phyloP scores from a whole-genome alignment of 805 yeast genomes.

The Kregervanrija pseudodelftensis region DNA sequence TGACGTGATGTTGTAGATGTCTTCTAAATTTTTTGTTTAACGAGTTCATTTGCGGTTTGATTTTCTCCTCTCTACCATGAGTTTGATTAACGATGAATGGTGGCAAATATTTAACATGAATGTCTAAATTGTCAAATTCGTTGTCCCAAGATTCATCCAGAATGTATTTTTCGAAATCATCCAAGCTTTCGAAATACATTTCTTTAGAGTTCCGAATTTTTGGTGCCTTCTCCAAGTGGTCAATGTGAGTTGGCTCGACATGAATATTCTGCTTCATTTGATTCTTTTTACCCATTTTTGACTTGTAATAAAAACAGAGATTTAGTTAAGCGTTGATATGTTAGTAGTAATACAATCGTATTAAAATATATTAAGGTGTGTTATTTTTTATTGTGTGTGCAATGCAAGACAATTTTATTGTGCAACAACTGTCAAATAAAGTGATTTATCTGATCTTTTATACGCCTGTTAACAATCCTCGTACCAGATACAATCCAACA shows the following conservation, averaged over 20 bases:
- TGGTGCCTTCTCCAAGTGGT: constrained; percentile 24
- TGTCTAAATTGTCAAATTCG: constrained; percentile 63
- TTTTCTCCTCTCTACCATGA: constrained; percentile 63
- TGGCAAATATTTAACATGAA: constrained; percentile 61
- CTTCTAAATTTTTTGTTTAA: constrained; percentile 66
- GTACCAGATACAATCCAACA: too few species aligned
- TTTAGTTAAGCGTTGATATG: too few species aligned
- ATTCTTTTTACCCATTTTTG: constrained; percentile 19
- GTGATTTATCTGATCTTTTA: too few species aligned
- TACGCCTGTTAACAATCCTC: too few species aligned
- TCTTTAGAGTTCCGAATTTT: constrained; percentile 24
- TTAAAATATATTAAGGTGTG: too few species aligned
- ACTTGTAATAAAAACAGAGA: neutral
- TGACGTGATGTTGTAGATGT: constrained; percentile 68
- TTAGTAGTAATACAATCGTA: too few species aligned
- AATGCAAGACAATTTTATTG: too few species aligned
- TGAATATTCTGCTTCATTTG: constrained; percentile 11
- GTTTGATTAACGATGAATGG: constrained; percentile 64
- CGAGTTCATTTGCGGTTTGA: constrained; percentile 65
- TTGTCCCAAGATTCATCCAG: constrained; percentile 73
- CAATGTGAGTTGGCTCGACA: constrained; percentile 25
- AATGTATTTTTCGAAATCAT: constrained; percentile 54
- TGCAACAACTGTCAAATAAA: too few species aligned
- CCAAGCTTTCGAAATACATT: constrained; percentile 51
- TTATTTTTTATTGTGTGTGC: too few species aligned